Evolutionary conservation across 192 early-diverging fungal genomes (phyloP).

Genomic region (Coemansia sp.): DNA sequence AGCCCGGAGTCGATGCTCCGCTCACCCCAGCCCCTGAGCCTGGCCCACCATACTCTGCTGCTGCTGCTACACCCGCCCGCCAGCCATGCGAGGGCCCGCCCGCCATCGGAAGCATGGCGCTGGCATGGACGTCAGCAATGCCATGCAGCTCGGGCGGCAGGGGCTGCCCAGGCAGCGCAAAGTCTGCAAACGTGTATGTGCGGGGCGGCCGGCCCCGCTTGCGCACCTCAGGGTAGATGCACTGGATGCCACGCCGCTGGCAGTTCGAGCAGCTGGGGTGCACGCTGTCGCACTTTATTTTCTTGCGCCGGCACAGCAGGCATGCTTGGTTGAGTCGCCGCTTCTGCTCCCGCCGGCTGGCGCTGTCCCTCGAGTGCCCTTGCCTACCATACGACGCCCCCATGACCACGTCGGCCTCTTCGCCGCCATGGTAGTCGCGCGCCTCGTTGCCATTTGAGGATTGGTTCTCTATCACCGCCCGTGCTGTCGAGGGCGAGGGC

Average conservation of each 20-base stretch:
- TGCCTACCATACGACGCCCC: not conserved
- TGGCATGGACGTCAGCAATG: constrained; percentile 34
- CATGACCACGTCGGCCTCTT: not conserved
- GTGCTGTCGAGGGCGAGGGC: constrained; percentile 3
- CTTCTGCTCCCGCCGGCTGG: constrained; percentile 26
- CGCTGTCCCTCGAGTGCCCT: not conserved
- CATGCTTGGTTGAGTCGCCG: constrained; percentile 53
- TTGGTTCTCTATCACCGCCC: no score
- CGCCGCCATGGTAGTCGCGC: not conserved
- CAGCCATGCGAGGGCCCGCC: no score
- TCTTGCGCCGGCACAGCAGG: constrained; percentile 48
- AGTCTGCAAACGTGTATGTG: constrained; percentile 53
- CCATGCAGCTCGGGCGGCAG: constrained; percentile 45
- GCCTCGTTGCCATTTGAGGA: not conserved
- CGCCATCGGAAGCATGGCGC: constrained; percentile 27
- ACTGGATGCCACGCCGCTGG: constrained; percentile 46
- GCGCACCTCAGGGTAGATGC: constrained; percentile 51
- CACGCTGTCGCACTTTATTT: constrained; percentile 49
- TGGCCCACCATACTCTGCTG: not conserved
- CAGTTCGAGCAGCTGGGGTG: constrained; percentile 51
- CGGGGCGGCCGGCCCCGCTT: constrained; percentile 49
- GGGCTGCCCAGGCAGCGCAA: constrained; percentile 46
- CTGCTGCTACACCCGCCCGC: not conserved
- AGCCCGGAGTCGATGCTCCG: constrained; percentile 26
- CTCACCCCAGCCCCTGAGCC: constrained; percentile 10